Evolutionary conservation across 225 moss, liverwort and hornwort species (phyloP).

Genomic region (Pseudoscleropodium purum): DNA sequence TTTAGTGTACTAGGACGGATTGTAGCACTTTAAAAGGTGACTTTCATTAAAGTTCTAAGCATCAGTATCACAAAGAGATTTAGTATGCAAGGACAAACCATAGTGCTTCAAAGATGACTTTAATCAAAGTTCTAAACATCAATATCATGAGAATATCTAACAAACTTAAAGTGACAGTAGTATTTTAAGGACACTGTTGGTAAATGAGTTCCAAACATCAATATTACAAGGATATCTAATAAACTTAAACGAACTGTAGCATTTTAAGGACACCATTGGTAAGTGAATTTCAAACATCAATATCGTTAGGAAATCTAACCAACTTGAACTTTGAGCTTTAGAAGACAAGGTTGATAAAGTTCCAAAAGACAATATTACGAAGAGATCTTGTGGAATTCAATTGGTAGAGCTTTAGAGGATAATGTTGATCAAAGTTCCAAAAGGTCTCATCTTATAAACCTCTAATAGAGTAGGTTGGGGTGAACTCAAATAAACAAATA

Average conservation of each 20-base stretch:
- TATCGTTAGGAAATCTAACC: background rate
- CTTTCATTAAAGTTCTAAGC: background rate
- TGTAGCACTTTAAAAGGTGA: fast-evolving
- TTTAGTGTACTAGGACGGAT: fast-evolving
- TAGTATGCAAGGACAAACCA: too few relatives aligned
- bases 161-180: fast-evolving
- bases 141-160: background rate
- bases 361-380: background rate
- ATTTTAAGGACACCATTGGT: fast-evolving
- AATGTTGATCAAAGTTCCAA: fast-evolving
- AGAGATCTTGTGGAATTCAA: background rate
- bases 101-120: fast-evolving
- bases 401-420: fast-evolving
- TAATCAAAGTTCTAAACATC: background rate
- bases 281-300: background rate
- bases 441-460: background rate
- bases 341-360: background rate
- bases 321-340: too few relatives aligned
- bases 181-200: background rate
- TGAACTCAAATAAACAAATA: too few relatives aligned
- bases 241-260: too few relatives aligned
- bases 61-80: background rate
- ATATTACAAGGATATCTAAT: background rate
- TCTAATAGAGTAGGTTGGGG: background rate
- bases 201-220: background rate